These are phyloP conservation scores for Carex pumila DNA, from an alignment of 176 grass and related monocot genomes.

Conservation along the genomic window DNA sequence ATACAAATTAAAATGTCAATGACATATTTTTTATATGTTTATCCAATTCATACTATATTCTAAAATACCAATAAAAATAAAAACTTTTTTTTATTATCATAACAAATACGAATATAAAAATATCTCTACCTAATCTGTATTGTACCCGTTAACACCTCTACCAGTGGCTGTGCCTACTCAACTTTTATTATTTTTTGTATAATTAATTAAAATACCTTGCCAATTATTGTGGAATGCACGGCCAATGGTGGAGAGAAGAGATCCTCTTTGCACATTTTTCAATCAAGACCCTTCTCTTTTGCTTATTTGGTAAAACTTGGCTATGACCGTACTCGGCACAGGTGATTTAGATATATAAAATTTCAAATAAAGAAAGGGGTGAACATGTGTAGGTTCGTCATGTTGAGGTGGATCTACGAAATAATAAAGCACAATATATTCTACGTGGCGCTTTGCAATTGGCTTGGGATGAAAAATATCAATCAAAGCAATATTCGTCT, in stretches of 20 bases:
- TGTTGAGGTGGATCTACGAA: not conserved
- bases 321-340: not conserved
- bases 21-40: too few species aligned
- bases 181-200: too few species aligned
- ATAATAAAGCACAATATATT: not conserved
- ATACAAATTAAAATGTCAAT: too few species aligned
- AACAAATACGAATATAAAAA: too few species aligned
- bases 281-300: not conserved
- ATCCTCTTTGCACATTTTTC: not conserved
- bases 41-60: too few species aligned
- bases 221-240: slow-evolving; percentile 4
- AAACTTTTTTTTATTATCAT: too few species aligned
- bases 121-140: too few species aligned
- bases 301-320: not conserved
- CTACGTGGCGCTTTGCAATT: not conserved
- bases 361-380: not conserved
- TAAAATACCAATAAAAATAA: too few species aligned
- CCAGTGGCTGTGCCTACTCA: too few species aligned
- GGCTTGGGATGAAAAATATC: not conserved
- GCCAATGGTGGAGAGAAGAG: not conserved
- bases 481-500: not conserved
- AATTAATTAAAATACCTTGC: not conserved
- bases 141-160: too few species aligned
- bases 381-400: not conserved
- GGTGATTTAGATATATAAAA: not conserved